A percentile compares a stretch with the other conserved stretches of the same genome.
phyloP scores from a whole-genome alignment of 306 rosid species.

The Betula pendula region DNA sequence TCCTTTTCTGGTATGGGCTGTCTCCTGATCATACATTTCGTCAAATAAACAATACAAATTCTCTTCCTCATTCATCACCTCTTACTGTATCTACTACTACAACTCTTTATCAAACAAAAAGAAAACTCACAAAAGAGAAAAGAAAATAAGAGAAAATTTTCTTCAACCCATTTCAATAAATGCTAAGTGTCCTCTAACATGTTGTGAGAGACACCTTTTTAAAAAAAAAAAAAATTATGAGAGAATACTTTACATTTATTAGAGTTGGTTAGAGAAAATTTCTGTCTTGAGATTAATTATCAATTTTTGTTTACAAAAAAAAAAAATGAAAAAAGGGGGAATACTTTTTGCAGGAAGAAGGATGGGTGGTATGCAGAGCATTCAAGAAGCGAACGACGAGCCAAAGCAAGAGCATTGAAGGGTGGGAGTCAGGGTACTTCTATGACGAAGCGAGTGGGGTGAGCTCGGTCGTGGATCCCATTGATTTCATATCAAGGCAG shows the following conservation, averaged over 20 bases:
- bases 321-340: too few relatives aligned
- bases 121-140: constrained; percentile 31
- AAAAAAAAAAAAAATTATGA: too few relatives aligned
- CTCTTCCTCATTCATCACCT: constrained; percentile 23
- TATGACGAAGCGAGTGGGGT: constrained; percentile 60
- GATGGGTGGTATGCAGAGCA: constrained; percentile 98
- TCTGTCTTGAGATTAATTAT: too few relatives aligned
- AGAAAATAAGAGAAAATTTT: too few relatives aligned
- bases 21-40: constrained; percentile 34
- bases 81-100: constrained; percentile 36
- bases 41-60: constrained; percentile 36
- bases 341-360: constrained; percentile 92
- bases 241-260: too few relatives aligned
- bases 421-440: constrained; percentile 68
- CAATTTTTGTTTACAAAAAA: too few relatives aligned
- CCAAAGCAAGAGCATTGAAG: constrained; percentile 59
- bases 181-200: too few relatives aligned
- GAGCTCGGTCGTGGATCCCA: constrained; percentile 50
- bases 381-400: constrained; percentile 75
- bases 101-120: constrained; percentile 36
- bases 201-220: too few relatives aligned
- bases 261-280: too few relatives aligned
- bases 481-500: constrained; percentile 57
- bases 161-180: too few relatives aligned
- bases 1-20: constrained; percentile 40